Percentiles rank a stretch among this genome's conserved stretches.
Conservation (phyloP, 176 grass and related monocot genomes). For the Aegilops umbellulata region DNA sequence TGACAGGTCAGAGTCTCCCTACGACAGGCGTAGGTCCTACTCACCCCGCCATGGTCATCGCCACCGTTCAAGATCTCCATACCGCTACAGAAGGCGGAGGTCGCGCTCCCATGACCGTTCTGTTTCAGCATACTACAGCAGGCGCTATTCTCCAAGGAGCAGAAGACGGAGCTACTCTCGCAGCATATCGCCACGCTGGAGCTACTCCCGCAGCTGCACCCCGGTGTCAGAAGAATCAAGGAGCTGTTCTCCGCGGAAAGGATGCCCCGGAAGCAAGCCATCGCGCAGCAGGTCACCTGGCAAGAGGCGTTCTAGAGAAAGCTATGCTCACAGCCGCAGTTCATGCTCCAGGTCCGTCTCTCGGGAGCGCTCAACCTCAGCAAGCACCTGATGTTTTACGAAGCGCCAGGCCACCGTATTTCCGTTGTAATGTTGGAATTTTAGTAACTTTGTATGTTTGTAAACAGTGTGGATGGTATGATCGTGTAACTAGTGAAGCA, state of each 20-base stretch:
- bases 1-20: not conserved
- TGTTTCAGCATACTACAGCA: slow-evolving; percentile 39
- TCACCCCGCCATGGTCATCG: slow-evolving; percentile 6
- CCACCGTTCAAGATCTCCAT: slow-evolving; percentile 22
- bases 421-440: not conserved
- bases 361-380: slow-evolving; percentile 8
- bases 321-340: slow-evolving; percentile 62
- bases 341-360: slow-evolving; percentile 41
- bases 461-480: not conserved
- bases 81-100: slow-evolving; percentile 18
- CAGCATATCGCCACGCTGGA: slow-evolving; percentile 31
- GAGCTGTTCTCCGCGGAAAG: slow-evolving; percentile 29
- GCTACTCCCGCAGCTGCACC: slow-evolving; percentile 38
- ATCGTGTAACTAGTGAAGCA: not conserved
- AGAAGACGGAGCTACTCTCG: slow-evolving; percentile 35
- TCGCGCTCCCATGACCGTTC: slow-evolving; percentile 29
- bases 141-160: slow-evolving; percentile 1
- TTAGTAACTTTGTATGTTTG: not conserved
- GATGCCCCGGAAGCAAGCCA: not conserved
- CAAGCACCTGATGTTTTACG: not conserved
- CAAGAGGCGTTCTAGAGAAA: slow-evolving; percentile 54
- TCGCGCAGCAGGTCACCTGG: slow-evolving; percentile 12
- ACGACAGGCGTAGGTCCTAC: not conserved
- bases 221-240: slow-evolving; percentile 2
- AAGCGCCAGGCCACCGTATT: not conserved